phyloP scores from a whole-genome alignment of 2,329 filamentous ascomycete genomes.

The Aspergillus floridensis region DNA sequence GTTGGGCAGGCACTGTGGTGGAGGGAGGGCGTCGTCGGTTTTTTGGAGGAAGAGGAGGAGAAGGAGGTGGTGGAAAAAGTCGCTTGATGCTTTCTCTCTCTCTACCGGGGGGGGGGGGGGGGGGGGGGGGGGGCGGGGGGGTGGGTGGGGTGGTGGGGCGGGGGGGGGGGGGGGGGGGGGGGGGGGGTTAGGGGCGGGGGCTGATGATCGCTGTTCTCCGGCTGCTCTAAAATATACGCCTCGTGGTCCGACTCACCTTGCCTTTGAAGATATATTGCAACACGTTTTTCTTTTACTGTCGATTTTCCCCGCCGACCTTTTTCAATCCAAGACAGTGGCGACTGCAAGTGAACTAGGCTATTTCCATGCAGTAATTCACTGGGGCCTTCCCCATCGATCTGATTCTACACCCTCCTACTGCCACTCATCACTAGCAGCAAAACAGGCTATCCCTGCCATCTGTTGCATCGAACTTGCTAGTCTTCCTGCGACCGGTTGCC shows the following conservation, averaged over 20 bases:
- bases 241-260: background rate
- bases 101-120: no score
- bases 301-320: background rate
- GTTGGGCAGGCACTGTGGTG: background rate
- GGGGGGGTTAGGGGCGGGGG: background rate
- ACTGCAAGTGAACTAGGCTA: background rate
- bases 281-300: background rate
- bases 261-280: background rate
- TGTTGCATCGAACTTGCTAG: slow-evolving; percentile 7
- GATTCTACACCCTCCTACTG: background rate
- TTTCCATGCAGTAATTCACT: slow-evolving; percentile 4
- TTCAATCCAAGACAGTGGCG: background rate
- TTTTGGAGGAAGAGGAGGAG: background rate
- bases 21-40: background rate
- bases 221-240: background rate
- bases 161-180: no score
- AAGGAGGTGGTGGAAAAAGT: background rate
- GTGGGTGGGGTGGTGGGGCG: no score
- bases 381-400: background rate
- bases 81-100: background rate
- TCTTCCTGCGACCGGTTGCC: slow-evolving; percentile 1
- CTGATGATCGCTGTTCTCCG: slow-evolving; percentile 1
- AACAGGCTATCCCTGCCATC: slow-evolving; percentile 5
- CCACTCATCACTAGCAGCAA: background rate
- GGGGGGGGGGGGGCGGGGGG: no score